Evolutionary conservation across 2,329 filamentous ascomycete genomes (phyloP).

Genomic region (Grosmannia clavigera): DNA sequence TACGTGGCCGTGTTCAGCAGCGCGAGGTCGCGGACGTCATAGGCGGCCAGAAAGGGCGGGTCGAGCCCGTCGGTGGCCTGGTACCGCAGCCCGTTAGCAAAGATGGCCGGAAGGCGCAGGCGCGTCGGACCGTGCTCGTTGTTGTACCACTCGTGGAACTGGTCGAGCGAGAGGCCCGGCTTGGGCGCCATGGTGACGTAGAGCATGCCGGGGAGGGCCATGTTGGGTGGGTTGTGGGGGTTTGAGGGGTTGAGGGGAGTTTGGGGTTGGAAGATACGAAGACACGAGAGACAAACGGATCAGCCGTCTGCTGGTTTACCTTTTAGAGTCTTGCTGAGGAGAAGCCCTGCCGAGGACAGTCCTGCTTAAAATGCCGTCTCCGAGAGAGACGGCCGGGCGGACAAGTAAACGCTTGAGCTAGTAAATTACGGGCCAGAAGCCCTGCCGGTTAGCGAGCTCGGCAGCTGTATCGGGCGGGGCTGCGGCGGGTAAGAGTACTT

Average conservation of each 20-base stretch:
- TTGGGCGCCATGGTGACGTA: slow-evolving; percentile 80
- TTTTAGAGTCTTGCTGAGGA: too few species aligned
- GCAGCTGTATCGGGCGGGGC: slow-evolving; percentile 1
- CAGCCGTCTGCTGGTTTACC: too few species aligned
- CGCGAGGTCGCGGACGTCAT: slow-evolving; percentile 67
- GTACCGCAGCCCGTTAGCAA: slow-evolving; percentile 68
- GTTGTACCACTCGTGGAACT: slow-evolving; percentile 91
- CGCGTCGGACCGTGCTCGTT: slow-evolving; percentile 81
- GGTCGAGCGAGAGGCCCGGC: slow-evolving; percentile 47
- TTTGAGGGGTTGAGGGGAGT: background rate
- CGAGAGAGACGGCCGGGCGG: too few species aligned
- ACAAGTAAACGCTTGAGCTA: too few species aligned
- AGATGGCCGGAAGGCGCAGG: slow-evolving; percentile 62
- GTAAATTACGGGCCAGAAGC: background rate
- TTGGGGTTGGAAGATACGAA: too few species aligned
- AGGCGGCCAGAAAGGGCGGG: slow-evolving; percentile 66
- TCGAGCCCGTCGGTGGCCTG: slow-evolving; percentile 47
- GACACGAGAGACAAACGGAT: too few species aligned
- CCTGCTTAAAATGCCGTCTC: too few species aligned
- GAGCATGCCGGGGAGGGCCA: slow-evolving; percentile 51
- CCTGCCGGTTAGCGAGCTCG: background rate
- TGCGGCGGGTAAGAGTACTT: slow-evolving; percentile 8
- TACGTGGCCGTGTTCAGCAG: slow-evolving; percentile 61
- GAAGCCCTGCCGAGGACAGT: too few species aligned
- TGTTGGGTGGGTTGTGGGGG: background rate